These are phyloP conservation scores for Monosporozyma servazzii DNA, from an alignment of 805 yeast genomes.

Conservation along the genomic window DNA sequence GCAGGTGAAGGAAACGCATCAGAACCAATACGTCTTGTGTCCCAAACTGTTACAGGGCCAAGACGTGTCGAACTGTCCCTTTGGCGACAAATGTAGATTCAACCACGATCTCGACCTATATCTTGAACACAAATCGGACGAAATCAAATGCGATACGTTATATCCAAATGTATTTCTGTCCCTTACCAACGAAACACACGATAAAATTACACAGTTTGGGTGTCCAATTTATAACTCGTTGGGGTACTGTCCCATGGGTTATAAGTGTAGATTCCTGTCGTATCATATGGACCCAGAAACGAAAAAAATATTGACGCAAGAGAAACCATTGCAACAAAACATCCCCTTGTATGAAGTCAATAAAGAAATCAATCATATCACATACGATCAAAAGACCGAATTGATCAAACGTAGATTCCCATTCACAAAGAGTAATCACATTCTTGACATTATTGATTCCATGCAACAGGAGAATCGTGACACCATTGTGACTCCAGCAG, in stretches of 20 bases:
- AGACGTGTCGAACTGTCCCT: constrained; percentile 41
- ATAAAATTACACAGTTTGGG: background rate
- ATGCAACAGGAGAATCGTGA: constrained; percentile 34
- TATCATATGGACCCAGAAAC: constrained; percentile 52
- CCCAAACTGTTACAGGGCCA: constrained; percentile 48
- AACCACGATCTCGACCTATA: constrained; percentile 68
- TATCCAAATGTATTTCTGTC: constrained; percentile 6
- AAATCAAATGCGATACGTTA: constrained; percentile 46
- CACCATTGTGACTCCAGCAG: no score
- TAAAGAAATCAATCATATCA: constrained; percentile 57
- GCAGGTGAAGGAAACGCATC: constrained; percentile 45
- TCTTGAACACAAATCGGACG: constrained; percentile 55
- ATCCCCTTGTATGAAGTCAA: constrained; percentile 26
- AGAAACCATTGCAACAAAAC: no score
- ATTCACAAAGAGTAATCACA: constrained; percentile 47
- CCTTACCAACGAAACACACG: background rate
- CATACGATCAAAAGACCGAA: constrained; percentile 31
- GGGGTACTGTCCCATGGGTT: constrained; percentile 88
- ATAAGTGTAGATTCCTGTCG: constrained; percentile 84
- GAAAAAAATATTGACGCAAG: constrained; percentile 20
- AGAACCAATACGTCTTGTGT: constrained; percentile 41
- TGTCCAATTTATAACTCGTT: constrained; percentile 80
- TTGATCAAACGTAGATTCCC: constrained; percentile 45
- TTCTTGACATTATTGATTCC: constrained; percentile 57
- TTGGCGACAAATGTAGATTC: constrained; percentile 68